Conservation (phyloP, 306 rosid species). For the Senna tora region DNA sequence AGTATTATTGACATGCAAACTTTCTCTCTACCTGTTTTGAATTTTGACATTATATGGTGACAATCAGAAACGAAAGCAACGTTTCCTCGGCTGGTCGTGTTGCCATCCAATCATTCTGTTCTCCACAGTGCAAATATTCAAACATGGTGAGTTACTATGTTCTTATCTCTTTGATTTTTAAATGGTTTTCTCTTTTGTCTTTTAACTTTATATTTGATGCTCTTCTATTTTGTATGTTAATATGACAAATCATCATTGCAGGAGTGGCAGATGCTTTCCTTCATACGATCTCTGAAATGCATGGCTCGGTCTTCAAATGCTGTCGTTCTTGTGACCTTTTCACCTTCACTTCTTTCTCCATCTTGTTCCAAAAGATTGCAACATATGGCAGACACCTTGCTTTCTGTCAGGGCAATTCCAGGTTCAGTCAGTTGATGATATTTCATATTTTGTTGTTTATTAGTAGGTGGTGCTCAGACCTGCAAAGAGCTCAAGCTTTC, state of each 20-base stretch:
- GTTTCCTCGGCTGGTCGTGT: conserved; percentile 64
- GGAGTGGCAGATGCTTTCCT: conserved; percentile 95
- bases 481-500: not conserved
- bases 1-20: not conserved
- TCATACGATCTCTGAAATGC: conserved; percentile 70
- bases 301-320: conserved; percentile 74
- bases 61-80: conserved; percentile 52
- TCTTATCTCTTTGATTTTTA: conserved; percentile 8
- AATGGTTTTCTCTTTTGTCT: conserved; percentile 29
- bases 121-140: conserved; percentile 81
- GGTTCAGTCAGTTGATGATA: conserved; percentile 52
- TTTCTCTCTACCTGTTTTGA: conserved; percentile 20
- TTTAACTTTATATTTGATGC: not conserved
- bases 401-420: conserved; percentile 82
- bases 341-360: conserved; percentile 67
- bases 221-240: conserved; percentile 13
- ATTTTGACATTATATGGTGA: conserved; percentile 32
- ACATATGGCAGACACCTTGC: conserved; percentile 90
- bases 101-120: conserved; percentile 89
- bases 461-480: not conserved
- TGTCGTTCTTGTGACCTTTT: conserved; percentile 75
- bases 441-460: not conserved
- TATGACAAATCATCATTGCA: conserved; percentile 36
- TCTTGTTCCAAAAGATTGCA: conserved; percentile 81
- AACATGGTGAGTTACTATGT: conserved; percentile 57